phyloP scores from a whole-genome alignment of 2,329 filamentous ascomycete genomes.

The Neofusicoccum laricinum region DNA sequence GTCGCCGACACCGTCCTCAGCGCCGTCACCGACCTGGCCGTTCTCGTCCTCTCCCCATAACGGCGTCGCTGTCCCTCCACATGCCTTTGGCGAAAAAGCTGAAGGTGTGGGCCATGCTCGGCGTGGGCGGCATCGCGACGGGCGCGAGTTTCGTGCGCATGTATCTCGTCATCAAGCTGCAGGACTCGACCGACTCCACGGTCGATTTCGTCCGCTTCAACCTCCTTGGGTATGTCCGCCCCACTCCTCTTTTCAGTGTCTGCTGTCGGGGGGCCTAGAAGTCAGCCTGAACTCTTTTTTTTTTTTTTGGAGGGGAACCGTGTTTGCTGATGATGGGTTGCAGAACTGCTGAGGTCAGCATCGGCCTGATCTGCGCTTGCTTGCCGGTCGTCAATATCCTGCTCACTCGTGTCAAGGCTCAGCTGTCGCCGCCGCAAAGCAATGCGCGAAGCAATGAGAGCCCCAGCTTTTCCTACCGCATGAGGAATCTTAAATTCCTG shows the following conservation, averaged over 20 bases:
- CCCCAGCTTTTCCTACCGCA: background rate
- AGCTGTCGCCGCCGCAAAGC: background rate
- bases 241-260: no score
- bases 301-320: no score
- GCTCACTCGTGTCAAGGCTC: background rate
- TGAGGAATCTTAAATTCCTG: background rate
- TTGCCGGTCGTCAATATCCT: background rate
- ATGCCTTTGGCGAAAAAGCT: conserved; percentile 31
- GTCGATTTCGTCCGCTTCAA: background rate
- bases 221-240: background rate
- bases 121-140: conserved; percentile 29
- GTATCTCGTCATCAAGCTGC: background rate
- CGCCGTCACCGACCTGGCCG: conserved; percentile 33
- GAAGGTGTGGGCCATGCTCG: conserved; percentile 31
- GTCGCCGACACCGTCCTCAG: conserved; percentile 32
- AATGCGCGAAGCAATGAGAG: no score
- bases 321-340: background rate
- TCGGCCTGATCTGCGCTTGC: background rate
- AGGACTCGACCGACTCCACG: background rate
- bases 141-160: conserved; percentile 23
- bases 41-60: conserved; percentile 36
- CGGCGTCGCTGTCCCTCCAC: conserved; percentile 30
- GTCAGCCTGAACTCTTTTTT: no score
- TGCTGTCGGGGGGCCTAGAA: no score
- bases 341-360: background rate